Evolutionary conservation across 441 rosid genomes (phyloP), one percentile per base, ranked within the genome.

Genomic region (Croton laevigatus): DNA sequence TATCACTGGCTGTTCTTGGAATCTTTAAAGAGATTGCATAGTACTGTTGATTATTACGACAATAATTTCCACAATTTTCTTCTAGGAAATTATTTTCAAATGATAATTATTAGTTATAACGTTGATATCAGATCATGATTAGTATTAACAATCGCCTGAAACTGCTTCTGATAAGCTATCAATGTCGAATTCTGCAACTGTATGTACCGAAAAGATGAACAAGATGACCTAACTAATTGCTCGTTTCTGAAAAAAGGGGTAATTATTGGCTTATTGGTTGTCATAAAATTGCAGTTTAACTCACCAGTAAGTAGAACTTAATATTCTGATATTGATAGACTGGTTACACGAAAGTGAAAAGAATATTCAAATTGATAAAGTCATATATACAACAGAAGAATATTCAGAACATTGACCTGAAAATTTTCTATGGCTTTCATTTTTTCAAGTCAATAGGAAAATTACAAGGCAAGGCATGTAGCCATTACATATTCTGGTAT

Each of bases 311-410:
- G 51, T 27, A 55, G 16, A 11, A 13, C 53, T 23, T 17, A 9
- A 69, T 44, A 57, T 45, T 58, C 20, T 58, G 55, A 58, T 69
- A 58, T 44, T 68, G 27, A 68, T 45, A 7, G 6, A 23, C 20
- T 32, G 23, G 64, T 23, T 55, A 3, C 17, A 27, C 55, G 11
- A 19, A 53, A 11, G 38, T 44, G n/a, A 8, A 55, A 55, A 67
- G 38, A 51, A 62, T 19, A 53, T n/a, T 20, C 27, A 14, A 52
- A 36, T 69, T 44, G 58, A 45, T 48, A 6, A 19, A 59, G 23
- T 22, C 17, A 44, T 59, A 45, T 69, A 49, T 69, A 69, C 73
- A 45, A 11, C 44, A 14, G 65, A 32, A 22, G 58, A 27, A 70
- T n/a, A 42, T 48, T 34, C 37, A 70, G 37, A 58, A 48, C 60